A percentile compares a stretch with the other conserved stretches of the same genome.
Conservation (phyloP, 495 filamentous ascomycete genomes). For the Penicillium dipodomyicola region DNA sequence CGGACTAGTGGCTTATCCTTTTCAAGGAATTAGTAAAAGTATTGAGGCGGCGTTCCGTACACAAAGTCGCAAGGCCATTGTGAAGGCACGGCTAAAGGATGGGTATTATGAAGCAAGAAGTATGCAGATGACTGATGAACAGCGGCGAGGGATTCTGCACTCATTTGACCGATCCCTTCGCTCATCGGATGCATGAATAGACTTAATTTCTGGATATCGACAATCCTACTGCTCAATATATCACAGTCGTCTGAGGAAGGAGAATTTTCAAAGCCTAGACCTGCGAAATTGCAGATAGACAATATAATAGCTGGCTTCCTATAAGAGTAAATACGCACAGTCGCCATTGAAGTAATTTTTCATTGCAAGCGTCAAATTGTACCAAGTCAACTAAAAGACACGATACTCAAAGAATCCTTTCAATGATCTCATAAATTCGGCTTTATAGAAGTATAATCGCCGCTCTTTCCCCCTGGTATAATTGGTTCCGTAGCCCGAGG, state of each 20-base stretch:
- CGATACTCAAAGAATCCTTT: no score
- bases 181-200: background rate
- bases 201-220: background rate
- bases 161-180: background rate
- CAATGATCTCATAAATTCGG: no score
- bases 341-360: background rate
- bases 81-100: background rate
- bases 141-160: background rate
- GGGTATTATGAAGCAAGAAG: background rate
- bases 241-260: no score
- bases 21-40: constrained; percentile 16
- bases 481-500: no score
- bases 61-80: constrained; percentile 2
- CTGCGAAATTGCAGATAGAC: no score
- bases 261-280: no score
- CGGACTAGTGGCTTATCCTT: constrained; percentile 16
- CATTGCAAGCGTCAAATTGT: background rate
- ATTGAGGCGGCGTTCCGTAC: constrained; percentile 5
- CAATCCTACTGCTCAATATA: no score
- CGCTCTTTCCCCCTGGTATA: no score
- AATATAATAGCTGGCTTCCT: no score
- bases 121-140: background rate
- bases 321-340: background rate
- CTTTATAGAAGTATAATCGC: no score
- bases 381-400: no score